Conservation (phyloP, 345 rosid genomes). For the Firmiana major region DNA sequence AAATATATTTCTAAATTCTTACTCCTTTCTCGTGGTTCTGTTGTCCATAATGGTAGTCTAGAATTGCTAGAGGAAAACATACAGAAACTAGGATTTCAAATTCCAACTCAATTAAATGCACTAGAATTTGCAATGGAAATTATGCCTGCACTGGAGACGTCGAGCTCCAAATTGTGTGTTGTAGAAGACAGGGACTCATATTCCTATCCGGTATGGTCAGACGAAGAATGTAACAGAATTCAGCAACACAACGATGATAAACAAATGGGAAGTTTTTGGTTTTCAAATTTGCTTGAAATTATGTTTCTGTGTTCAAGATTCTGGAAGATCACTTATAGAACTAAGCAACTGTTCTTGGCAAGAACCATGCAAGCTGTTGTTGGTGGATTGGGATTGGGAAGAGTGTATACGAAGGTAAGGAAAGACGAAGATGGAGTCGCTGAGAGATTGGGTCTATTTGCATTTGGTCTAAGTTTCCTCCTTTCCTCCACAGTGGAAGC, state of each 20-base stretch:
- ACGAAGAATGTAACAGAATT: constrained; percentile 14
- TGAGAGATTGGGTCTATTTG: constrained; percentile 76
- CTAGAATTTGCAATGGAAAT: constrained; percentile 88
- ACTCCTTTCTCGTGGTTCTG: constrained; percentile 50
- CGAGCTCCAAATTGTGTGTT: constrained; percentile 16
- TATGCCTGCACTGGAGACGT: constrained; percentile 40
- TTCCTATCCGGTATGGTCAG: constrained; percentile 33
- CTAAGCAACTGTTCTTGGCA: constrained; percentile 73
- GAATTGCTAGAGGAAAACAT: constrained; percentile 62
- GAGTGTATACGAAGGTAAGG: constrained; percentile 57
- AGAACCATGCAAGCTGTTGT: constrained; percentile 88
- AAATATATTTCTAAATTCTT: constrained; percentile 61
- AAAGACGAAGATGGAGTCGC: constrained; percentile 62
- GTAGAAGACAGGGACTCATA: background rate
- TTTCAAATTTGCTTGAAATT: constrained; percentile 46
- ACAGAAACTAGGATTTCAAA: constrained; percentile 48
- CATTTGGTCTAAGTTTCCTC: constrained; percentile 84
- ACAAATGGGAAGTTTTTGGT: constrained; percentile 4
- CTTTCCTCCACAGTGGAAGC: constrained; percentile 93
- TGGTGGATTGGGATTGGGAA: constrained; percentile 73
- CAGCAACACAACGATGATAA: constrained; percentile 18
- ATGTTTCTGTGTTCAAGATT: constrained; percentile 65
- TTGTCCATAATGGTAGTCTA: constrained; percentile 54
- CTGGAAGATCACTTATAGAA: constrained; percentile 78
- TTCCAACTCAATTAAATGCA: constrained; percentile 66